Base-by-base conservation (phyloP, 1,284 basidiomycete genomes). In the Coriolopsis trogii region DNA sequence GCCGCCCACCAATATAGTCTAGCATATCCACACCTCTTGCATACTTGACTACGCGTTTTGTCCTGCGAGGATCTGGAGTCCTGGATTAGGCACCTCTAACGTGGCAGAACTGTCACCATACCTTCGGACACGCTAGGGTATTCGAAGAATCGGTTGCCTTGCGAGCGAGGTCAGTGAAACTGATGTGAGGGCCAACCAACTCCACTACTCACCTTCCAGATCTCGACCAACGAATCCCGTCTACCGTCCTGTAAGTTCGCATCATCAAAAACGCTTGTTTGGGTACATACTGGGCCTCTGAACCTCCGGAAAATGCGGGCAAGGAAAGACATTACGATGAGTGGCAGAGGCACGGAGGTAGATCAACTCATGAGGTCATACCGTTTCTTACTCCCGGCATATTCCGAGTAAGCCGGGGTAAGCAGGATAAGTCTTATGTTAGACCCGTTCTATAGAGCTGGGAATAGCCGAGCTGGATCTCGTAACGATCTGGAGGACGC, bases 31-130 rank as follows among this genome's bases (percentile, higher is more conserved):
- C 49, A 2, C 64, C 67, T 6, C 53, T 45, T 12, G 54, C 53
- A 47, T 70, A 70, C 56, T 68, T 67, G n/a, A 70, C 68, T 6
- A 70, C 61, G 6, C 68, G 64, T 46, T 67, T 68, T 15, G 66
- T 60, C 23, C 66, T 52, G 6, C 52, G 53, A 2, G 53, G 43
- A 29, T 62, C 58, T 64, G 10, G n/a, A 39, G 18, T n/a, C n/a
- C n/a, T n/a, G n/a, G n/a, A n/a, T n/a, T n/a, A n/a, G n/a, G n/a
- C n/a, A n/a, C n/a, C n/a, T n/a, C n/a, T n/a, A n/a, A n/a, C n/a
- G n/a, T n/a, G n/a, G n/a, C n/a, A 16, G 3, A 18, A 2, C 7
- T 21, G 21, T 24, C 20, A 4, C 16, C 5, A 18, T 44, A 67
- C 67, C 59, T 28, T 58, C 58, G 16, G 60, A 46, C 2, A 59